Evolutionary conservation across 148 eudicot genomes (phyloP), one percentile per base, ranked within the genome.

Genomic region (Nepenthes mirabilis): DNA sequence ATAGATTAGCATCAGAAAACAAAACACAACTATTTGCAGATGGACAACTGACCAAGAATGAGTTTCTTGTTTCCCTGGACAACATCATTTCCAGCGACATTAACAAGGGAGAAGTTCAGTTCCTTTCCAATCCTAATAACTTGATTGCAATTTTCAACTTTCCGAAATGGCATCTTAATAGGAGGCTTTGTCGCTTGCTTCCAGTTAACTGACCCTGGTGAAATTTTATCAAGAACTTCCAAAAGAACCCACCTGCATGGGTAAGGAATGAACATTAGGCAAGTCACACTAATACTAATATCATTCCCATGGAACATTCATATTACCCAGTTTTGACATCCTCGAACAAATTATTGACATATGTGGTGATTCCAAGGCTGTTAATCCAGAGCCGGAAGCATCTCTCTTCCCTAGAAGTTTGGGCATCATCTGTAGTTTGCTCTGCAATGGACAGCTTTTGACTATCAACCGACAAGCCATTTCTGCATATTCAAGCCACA

Each of bases 381-480:
- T 87, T 90, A 62, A 90, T 82, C 97, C 97, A 90, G 34, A 90
- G 69, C 11, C 97, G 81, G 68, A 84, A 90, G 77, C 95, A 82
- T 81, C 97, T 80, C 72, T 90, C 95, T 73, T 90, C 97, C 65
- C 87, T 79, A 45, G 91, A 84, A 60, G 91, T 90, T 83, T 84
- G 76, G 32, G 74, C 73, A 67, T 90, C 95, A 59, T 74, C 82
- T 61, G 79, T 69, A 71, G 83, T 79, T 74, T 75, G 75, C 72
- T 80, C 88, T 52, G 97, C 87, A 59, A 82, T 79, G 55, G 83
- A 76, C 6, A 79, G 67, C 70, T 80, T 87, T 74, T 74, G 64
- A 63, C 61, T 80, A 62, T 84, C 87, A 32, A 59, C 66, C 36
- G 86, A 65, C 52, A 90, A 63, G 56, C 97, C 97, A 76, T 90